Conservation (phyloP, 805 yeast genomes). For the Yarrowia divulgata region DNA sequence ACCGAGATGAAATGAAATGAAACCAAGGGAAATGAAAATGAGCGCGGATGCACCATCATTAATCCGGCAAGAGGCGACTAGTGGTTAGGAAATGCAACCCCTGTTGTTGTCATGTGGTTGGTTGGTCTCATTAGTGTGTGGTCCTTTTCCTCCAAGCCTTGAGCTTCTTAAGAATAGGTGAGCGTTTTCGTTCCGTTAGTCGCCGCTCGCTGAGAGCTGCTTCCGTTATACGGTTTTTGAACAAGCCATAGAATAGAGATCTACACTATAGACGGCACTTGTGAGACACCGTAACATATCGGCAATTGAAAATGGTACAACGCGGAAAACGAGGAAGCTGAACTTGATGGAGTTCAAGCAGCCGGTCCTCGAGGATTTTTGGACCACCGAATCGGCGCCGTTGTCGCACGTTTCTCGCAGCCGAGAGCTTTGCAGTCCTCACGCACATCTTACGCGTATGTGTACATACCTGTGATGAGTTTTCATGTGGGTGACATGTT, state of each 20-base stretch:
- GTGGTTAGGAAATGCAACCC: background rate
- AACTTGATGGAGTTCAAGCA: too few species aligned
- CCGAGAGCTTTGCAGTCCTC: background rate
- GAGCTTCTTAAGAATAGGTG: background rate
- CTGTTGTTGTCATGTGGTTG: too few species aligned
- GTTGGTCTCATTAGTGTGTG: too few species aligned
- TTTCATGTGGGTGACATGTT: background rate
- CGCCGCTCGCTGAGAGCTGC: background rate
- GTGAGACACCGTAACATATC: constrained; percentile 3
- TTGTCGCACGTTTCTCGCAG: background rate
- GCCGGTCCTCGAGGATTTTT: too few species aligned
- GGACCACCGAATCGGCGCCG: background rate
- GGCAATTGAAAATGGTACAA: background rate
- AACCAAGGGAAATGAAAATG: background rate
- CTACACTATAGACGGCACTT: constrained; percentile 19
- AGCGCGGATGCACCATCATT: background rate
- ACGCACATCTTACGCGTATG: background rate
- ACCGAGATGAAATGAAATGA: constrained; percentile 1
- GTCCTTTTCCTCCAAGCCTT: background rate
- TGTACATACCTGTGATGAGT: background rate
- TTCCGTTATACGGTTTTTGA: constrained; percentile 1
- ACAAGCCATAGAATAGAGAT: background rate
- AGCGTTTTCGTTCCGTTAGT: background rate
- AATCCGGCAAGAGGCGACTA: background rate
- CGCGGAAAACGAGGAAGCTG: background rate